Evolutionary conservation across 495 filamentous ascomycete genomes (phyloP), one percentile per base, ranked within the genome.

Genomic region (Xylaria nigripes): DNA sequence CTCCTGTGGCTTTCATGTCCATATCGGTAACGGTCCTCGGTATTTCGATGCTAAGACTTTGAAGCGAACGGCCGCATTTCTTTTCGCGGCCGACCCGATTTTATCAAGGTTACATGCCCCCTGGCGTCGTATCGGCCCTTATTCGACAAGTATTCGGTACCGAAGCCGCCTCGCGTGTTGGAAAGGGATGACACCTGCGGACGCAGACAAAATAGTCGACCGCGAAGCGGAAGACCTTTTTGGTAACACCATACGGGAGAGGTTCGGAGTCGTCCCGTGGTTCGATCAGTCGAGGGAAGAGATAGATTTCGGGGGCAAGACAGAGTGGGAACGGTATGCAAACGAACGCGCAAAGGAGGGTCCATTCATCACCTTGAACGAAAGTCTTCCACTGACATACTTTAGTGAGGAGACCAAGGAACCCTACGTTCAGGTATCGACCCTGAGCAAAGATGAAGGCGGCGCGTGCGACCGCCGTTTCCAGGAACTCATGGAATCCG

Each of bases 41-140:
- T 50, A 46, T n/a, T 70, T 71, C 42, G 40, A 58, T 3, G 40
- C 66, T 2, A 44, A 51, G 1, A 61, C 58, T 0, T 30, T 70
- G 2, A 68, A 65, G 34, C 70, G 69, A n/a, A 42, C 73, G 1
- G 52, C 65, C 6, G 53, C 59, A 6, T 66, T 75, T 15, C 51
- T 69, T 3, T 73, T 65, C 53, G 67, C 68, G 12, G 69, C 70
- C 25, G 70, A 72, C 41, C 68, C 64, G 0, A 61, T 65, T 38
- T 19, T 76, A 9, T 64, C 70, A 24, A 58, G 55, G 13, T 48
- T 77, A 0, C 73, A 76, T 51, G 40, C 60, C 3, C 65, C 65
- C 0, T 63, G 51, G 56, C 56, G 61, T 2, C 55, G 55, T 2
- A 22, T 56, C 9, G n/a, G 36, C 9, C 0, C 3, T 2, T 61